Conservation (phyloP, 164 flowering plant genomes). For the Sedum album region DNA sequence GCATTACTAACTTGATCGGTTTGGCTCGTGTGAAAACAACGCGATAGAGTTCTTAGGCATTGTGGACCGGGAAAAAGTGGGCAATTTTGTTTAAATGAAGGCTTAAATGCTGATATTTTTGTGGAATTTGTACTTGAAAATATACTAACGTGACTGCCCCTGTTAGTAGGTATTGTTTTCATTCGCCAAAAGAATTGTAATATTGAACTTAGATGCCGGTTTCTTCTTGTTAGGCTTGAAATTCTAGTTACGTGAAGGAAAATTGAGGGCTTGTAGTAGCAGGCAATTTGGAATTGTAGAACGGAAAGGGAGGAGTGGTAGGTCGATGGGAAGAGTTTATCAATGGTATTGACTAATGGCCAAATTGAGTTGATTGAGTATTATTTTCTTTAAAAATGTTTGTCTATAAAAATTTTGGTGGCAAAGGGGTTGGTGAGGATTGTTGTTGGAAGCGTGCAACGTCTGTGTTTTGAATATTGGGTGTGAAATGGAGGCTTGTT, state of each 20-base stretch:
- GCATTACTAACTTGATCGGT: too few species aligned
- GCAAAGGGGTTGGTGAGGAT: not conserved
- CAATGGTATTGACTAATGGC: not conserved
- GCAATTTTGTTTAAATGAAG: not conserved
- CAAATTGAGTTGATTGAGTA: constrained; percentile 1
- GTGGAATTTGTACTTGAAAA: too few species aligned
- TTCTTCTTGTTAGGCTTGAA: not conserved
- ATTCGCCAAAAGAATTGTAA: too few species aligned
- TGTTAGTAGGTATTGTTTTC: not conserved
- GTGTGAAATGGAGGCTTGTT: not conserved
- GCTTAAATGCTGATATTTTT: too few species aligned
- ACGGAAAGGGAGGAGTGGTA: not conserved
- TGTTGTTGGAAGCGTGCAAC: not conserved
- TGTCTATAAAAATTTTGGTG: not conserved
- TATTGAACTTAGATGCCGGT: not conserved
- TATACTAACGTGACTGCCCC: too few species aligned
- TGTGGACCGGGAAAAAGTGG: not conserved
- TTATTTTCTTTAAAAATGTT: not conserved
- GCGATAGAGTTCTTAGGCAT: not conserved
- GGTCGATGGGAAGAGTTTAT: not conserved
- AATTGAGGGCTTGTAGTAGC: not conserved
- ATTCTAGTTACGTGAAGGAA: not conserved
- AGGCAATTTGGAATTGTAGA: not conserved
- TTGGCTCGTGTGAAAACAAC: not conserved
- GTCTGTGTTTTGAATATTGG: not conserved